phyloP scores from a whole-genome alignment of 257 asterid species.

The Rubia yunnanensis region DNA sequence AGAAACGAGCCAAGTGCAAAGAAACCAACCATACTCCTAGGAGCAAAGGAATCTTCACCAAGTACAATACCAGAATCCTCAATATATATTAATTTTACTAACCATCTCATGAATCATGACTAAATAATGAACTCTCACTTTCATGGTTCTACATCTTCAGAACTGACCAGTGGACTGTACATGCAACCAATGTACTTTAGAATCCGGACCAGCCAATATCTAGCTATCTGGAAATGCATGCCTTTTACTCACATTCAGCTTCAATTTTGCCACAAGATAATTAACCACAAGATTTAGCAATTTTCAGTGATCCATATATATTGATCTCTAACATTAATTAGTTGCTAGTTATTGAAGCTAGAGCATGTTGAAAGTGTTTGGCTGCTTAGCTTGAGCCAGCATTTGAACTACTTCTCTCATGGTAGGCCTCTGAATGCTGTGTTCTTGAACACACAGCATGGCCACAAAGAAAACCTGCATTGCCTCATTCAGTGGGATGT shows the following conservation, averaged over 20 bases:
- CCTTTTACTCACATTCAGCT: too few relatives aligned
- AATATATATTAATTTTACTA: too few relatives aligned
- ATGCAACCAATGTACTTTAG: background rate
- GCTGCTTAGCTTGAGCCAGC: conserved; percentile 40
- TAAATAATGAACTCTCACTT: background rate
- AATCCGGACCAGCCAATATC: background rate
- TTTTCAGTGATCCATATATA: background rate
- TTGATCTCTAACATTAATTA: background rate
- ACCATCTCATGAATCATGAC: too few relatives aligned
- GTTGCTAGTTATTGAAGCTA: background rate
- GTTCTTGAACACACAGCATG: conserved; percentile 37
- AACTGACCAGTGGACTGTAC: background rate
- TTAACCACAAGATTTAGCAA: background rate
- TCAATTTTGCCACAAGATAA: background rate
- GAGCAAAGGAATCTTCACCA: background rate
- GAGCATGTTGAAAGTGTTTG: conserved; percentile 30
- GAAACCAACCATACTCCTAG: background rate
- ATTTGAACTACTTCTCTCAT: conserved; percentile 38
- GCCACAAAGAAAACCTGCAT: conserved; percentile 42
- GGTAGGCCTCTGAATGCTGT: conserved; percentile 33
- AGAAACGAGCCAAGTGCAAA: too few relatives aligned
- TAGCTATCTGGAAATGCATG: background rate
- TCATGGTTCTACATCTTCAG: background rate
- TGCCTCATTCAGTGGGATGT: conserved; percentile 28
- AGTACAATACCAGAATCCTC: background rate